Evolutionary conservation across 148 eudicot genomes (phyloP).

Genomic region (Silene conica): DNA sequence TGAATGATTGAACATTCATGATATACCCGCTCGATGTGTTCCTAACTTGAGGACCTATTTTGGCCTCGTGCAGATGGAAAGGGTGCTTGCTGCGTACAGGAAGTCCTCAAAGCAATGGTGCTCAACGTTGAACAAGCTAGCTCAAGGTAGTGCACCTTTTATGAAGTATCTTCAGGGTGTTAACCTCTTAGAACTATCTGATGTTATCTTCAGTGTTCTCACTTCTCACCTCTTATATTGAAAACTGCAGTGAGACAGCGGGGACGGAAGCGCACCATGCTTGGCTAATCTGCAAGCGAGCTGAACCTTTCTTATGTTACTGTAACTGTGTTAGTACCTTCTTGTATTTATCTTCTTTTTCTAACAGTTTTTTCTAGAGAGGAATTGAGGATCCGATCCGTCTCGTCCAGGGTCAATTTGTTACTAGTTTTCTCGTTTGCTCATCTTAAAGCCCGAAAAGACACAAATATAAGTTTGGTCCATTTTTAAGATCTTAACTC

Average conservation of each 20-base stretch:
- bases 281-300: conserved; percentile 45
- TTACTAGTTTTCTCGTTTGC: neutral
- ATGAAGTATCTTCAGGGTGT: too few species aligned
- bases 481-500: too few species aligned
- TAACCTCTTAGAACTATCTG: neutral
- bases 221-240: neutral
- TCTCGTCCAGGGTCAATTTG: neutral
- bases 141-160: conserved; percentile 51
- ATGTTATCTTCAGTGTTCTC: neutral
- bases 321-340: neutral
- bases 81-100: conserved; percentile 78
- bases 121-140: conserved; percentile 85
- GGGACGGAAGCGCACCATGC: conserved; percentile 92
- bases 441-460: too few species aligned
- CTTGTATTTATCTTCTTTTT: neutral
- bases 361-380: neutral
- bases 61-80: conserved; percentile 56
- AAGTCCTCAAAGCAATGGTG: conserved; percentile 96
- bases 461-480: too few species aligned
- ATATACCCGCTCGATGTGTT: too few species aligned
- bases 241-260: conserved; percentile 66
- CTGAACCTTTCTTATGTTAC: neutral
- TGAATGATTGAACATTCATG: too few species aligned
- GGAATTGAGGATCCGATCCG: neutral
- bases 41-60: neutral